Evolutionary conservation across 148 eudicot species (phyloP).

Genomic region (Fallopia convolvulus): DNA sequence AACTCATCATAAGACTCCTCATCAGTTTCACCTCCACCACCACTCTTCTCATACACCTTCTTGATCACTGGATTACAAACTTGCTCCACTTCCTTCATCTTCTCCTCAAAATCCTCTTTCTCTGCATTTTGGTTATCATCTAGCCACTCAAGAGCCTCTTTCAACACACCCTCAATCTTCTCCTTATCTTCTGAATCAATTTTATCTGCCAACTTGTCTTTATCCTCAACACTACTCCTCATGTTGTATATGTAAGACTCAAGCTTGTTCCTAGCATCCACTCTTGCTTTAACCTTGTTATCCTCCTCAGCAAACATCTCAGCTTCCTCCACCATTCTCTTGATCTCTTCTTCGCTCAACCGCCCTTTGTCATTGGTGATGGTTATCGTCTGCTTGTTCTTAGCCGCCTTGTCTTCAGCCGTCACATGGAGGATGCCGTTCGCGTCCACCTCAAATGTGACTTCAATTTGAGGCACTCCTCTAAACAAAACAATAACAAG

Average conservation of each 20-base stretch:
- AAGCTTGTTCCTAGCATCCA: constrained; percentile 40
- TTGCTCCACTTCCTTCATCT: constrained; percentile 51
- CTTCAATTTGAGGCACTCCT: constrained; percentile 62
- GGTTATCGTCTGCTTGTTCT: constrained; percentile 42
- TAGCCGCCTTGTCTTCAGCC: constrained; percentile 61
- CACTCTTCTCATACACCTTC: neutral
- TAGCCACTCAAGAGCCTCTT: constrained; percentile 45
- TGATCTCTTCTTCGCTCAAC: constrained; percentile 44
- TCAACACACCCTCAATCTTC: constrained; percentile 30
- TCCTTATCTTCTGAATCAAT: constrained; percentile 40
- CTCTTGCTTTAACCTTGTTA: constrained; percentile 27
- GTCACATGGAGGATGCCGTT: constrained; percentile 54
- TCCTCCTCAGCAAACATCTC: constrained; percentile 45
- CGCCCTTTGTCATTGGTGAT: constrained; percentile 51
- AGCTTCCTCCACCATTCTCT: constrained; percentile 34
- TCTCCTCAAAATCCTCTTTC: constrained; percentile 47
- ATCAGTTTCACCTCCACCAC: neutral
- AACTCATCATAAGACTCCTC: constrained; percentile 4
- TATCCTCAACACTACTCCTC: constrained; percentile 40
- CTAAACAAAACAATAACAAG: constrained; percentile 13
- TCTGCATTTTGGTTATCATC: constrained; percentile 39
- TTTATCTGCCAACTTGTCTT: constrained; percentile 37
- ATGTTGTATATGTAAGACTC: constrained; percentile 40
- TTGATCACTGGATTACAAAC: constrained; percentile 32
- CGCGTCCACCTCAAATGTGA: constrained; percentile 59